These are phyloP conservation scores for Aspergillus niger DNA, from an alignment of 2,329 filamentous ascomycete species.

Conservation along the genomic window DNA sequence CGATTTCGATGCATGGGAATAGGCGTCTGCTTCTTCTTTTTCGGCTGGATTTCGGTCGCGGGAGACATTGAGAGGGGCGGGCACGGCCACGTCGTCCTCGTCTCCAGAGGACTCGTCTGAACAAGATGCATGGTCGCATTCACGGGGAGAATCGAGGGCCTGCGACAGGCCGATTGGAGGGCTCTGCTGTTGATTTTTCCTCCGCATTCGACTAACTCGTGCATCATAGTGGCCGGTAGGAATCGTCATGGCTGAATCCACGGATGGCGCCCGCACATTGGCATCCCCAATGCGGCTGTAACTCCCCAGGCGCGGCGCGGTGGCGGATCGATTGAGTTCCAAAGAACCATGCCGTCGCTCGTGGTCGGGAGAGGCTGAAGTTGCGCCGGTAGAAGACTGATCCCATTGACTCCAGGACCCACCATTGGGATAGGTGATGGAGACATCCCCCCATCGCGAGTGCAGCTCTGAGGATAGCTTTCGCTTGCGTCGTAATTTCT, in stretches of 20 bases:
- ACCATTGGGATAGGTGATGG: conserved; percentile 43
- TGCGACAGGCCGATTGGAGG: background rate
- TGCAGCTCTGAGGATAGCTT: conserved; percentile 41
- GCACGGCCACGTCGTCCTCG: conserved; percentile 23
- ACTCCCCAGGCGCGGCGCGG: conserved; percentile 5
- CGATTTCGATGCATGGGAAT: conserved; percentile 33
- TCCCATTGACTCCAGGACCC: conserved; percentile 48
- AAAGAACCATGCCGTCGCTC: conserved; percentile 17
- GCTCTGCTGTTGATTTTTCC: conserved; percentile 7
- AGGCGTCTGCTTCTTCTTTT: conserved; percentile 21
- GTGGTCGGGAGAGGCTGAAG: conserved; percentile 12
- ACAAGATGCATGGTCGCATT: conserved; percentile 10
- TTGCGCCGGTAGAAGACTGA: conserved; percentile 22
- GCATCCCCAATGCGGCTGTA: background rate
- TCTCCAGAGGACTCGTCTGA: conserved; percentile 27
- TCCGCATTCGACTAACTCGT: conserved; percentile 26
- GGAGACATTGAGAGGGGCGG: conserved; percentile 4
- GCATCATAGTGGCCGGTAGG: conserved; percentile 37
- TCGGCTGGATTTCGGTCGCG: background rate
- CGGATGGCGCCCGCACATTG: conserved; percentile 7
- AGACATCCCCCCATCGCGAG: conserved; percentile 43
- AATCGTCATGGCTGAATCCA: conserved; percentile 21
- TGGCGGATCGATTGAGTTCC: conserved; percentile 13
- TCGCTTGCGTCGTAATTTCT: conserved; percentile 37
- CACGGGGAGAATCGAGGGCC: conserved; percentile 3